These are phyloP conservation scores for Ciborinia camelliae DNA, from an alignment of 2,329 filamentous ascomycete genomes.

Conservation along the genomic window DNA sequence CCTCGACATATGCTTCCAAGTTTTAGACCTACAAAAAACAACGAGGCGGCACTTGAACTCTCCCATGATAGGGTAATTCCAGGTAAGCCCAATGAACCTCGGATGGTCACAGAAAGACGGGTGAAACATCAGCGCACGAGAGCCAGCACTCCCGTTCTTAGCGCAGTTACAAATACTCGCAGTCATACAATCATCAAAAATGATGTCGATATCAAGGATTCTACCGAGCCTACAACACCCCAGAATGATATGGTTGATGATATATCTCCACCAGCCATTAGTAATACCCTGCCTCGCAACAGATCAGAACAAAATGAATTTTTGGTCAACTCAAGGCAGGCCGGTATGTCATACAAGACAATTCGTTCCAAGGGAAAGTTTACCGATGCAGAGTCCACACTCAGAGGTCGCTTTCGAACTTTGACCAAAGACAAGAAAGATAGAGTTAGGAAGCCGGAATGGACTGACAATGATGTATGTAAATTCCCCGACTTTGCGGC, in stretches of 20 bases:
- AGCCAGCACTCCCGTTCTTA: constrained; percentile 1
- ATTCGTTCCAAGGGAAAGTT: constrained; percentile 56
- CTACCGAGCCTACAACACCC: neutral
- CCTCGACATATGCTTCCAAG: constrained; percentile 29
- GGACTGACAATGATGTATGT: constrained; percentile 63
- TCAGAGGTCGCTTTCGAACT: constrained; percentile 64
- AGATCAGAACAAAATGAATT: constrained; percentile 44
- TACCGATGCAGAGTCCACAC: constrained; percentile 65
- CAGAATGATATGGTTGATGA: neutral
- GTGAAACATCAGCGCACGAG: constrained; percentile 15
- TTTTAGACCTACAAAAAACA: constrained; percentile 15
- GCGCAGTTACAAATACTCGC: neutral
- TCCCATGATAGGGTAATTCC: neutral
- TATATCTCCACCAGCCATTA: neutral
- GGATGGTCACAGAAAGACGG: neutral
- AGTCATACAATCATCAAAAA: neutral
- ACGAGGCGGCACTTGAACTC: constrained; percentile 22
- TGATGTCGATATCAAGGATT: neutral
- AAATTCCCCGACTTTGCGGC: neutral
- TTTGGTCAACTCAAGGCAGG: constrained; percentile 51
- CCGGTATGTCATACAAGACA: constrained; percentile 61
- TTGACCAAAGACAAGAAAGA: constrained; percentile 61
- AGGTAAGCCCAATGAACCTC: neutral
- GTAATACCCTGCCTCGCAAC: neutral
- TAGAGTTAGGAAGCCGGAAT: constrained; percentile 63